Percentiles rank a stretch among this genome's conserved stretches.
Conservation (phyloP, 192 early-diverging fungal genomes). For the Coemansia sp. region DNA sequence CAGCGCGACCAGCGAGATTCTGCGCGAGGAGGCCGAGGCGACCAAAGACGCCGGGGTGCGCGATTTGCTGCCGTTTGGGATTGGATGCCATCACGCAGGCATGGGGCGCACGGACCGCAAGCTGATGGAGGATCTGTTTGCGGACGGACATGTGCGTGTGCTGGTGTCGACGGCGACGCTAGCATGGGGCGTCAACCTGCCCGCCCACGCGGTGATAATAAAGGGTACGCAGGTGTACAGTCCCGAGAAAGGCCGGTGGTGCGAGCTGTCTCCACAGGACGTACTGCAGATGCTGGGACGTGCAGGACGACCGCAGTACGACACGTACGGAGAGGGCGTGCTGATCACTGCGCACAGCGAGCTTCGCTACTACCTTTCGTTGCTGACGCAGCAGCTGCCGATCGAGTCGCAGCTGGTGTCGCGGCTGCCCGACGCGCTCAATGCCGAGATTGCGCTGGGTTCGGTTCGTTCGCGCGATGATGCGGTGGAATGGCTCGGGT, state of each 20-base stretch:
- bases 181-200: constrained; percentile 99
- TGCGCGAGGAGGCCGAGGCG: constrained; percentile 74
- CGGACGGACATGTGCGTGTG: constrained; percentile 85
- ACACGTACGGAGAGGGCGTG: constrained; percentile 93
- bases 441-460: constrained; percentile 96
- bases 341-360: constrained; percentile 93
- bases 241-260: constrained; percentile 93
- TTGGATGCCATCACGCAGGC: constrained; percentile 96
- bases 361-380: constrained; percentile 92
- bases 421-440: constrained; percentile 85
- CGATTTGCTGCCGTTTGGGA: constrained; percentile 91
- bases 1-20: constrained; percentile 79
- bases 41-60: constrained; percentile 82
- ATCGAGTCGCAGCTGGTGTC: constrained; percentile 95
- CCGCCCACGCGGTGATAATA: constrained; percentile 97
- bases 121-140: constrained; percentile 92
- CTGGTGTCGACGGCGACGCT: constrained; percentile 95
- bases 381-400: constrained; percentile 93
- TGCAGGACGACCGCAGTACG: constrained; percentile 95
- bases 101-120: constrained; percentile 89
- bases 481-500: constrained; percentile 93
- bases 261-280: constrained; percentile 94
- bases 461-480: constrained; percentile 88
- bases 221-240: constrained; percentile 98
- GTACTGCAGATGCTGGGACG: constrained; percentile 98